These are phyloP conservation scores for Eragrostis nindensis DNA, from an alignment of 176 grass and related monocot genomes.

Conservation along the genomic window DNA sequence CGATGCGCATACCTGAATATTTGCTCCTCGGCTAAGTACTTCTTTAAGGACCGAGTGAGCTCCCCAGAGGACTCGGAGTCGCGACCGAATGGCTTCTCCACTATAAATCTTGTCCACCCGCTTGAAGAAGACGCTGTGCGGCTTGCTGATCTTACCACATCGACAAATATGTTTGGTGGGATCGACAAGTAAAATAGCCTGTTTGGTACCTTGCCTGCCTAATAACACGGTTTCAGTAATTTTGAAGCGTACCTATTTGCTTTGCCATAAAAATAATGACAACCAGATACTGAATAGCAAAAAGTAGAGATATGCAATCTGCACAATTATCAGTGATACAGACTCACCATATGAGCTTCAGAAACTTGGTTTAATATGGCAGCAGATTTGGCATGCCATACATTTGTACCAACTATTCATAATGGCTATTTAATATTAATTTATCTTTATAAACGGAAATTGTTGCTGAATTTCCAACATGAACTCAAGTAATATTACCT, in stretches of 20 bases:
- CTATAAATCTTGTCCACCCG: slow-evolving; percentile 92
- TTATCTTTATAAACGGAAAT: background rate
- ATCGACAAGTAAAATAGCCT: slow-evolving; percentile 94
- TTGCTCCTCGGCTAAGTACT: slow-evolving; percentile 78
- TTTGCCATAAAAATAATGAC: background rate
- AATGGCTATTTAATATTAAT: background rate
- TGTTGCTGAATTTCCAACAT: background rate
- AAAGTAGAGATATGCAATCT: too few relatives aligned
- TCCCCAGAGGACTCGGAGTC: slow-evolving; percentile 81
- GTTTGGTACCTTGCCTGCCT: slow-evolving; percentile 71
- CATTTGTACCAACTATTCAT: background rate
- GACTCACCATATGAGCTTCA: background rate
- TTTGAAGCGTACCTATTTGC: background rate
- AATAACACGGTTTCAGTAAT: slow-evolving; percentile 8
- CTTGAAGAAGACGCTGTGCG: slow-evolving; percentile 52
- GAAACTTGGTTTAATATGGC: background rate
- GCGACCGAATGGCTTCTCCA: slow-evolving; percentile 96
- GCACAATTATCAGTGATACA: too few relatives aligned
- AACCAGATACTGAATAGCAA: background rate
- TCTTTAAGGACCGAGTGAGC: slow-evolving; percentile 79
- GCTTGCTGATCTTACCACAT: slow-evolving; percentile 86
- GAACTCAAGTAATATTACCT: slow-evolving; percentile 47
- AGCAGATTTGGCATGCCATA: background rate
- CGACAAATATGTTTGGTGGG: slow-evolving; percentile 94
- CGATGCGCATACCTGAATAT: slow-evolving; percentile 68